Evolutionary conservation across 495 filamentous ascomycete species (phyloP), one percentile per base, ranked within the genome.

Genomic region (Penicillium cosmopolitanum): DNA sequence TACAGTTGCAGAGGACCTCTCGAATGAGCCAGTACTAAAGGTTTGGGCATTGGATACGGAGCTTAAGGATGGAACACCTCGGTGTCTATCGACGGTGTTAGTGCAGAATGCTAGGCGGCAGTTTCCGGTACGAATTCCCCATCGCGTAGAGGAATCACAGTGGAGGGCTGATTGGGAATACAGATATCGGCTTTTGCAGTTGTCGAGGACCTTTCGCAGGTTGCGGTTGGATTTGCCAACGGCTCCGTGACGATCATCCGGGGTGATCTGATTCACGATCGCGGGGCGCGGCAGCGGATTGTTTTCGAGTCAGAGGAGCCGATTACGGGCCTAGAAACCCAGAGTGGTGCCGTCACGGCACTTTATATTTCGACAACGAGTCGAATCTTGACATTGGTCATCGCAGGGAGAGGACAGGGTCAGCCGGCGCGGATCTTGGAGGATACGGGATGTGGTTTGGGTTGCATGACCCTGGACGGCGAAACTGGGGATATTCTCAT

Each of bases 221-320:
- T 97, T 7, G 95, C 93, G 21, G 87, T 98, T 11, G 95, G 96
- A 16, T 98, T 98, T 73, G 95, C 89, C 23, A 97, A 98, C 72
- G 95, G 95, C 18, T 88, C 92, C 10, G 95, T 98, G 31, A 96
- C 92, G 9, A 87, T 97, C 36, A 89, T 98, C 57, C 85, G 95
- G 40, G 95, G 95, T 53, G 95, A 98, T 73, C 76, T 98, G 48
- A 93, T 98, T 58, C 91, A 98, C 71, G 96, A 98, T 71, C 85
- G 93, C 58, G 95, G 95, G n/a, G 90, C 95, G 36, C 93, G 92
- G 69, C 95, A 98, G 71, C 85, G 96, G 21, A 94, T 94, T 28
- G 92, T 98, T 28, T 96, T 96, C 74, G 95, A 97, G 66, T 96
- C 93, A 3, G 93, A 98, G 64, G 95, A 98, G 65, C 95, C 95